These are phyloP conservation scores for Elaeis oleifera DNA, from an alignment of 202 grass and related monocot genomes.

Conservation along the genomic window DNA sequence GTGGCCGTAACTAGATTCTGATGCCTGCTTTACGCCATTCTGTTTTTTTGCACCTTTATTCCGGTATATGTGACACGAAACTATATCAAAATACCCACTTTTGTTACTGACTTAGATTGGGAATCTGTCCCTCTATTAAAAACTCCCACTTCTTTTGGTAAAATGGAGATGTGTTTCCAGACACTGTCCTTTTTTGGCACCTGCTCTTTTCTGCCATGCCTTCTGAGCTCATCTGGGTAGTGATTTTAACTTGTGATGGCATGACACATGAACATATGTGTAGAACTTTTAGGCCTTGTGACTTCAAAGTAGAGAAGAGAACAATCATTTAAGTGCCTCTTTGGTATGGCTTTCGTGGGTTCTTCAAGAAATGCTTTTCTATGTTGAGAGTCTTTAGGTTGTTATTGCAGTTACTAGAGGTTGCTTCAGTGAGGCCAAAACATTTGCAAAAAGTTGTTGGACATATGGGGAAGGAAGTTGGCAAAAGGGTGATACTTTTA, in stretches of 20 bases:
- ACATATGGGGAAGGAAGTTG: too few species aligned
- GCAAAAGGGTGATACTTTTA: too few species aligned
- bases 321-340: too few species aligned
- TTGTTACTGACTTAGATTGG: slow-evolving; percentile 22
- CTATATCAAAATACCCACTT: slow-evolving; percentile 14
- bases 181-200: background rate
- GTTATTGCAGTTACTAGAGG: too few species aligned
- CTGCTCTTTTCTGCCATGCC: slow-evolving; percentile 10
- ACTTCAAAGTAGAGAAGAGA: too few species aligned
- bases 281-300: too few species aligned
- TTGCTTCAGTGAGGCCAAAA: too few species aligned
- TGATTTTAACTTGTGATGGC: background rate
- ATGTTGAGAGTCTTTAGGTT: too few species aligned
- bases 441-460: too few species aligned
- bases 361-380: too few species aligned
- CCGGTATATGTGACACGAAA: slow-evolving; percentile 9
- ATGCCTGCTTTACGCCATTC: slow-evolving; percentile 46
- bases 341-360: too few species aligned
- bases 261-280: too few species aligned
- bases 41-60: slow-evolving; percentile 32
- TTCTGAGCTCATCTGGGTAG: background rate
- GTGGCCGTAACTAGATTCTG: slow-evolving; percentile 23
- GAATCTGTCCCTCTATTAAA: slow-evolving; percentile 24
- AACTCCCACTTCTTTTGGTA: slow-evolving; percentile 1
- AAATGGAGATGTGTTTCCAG: slow-evolving; percentile 18